Evolutionary conservation across 2,329 filamentous ascomycete genomes (phyloP), one percentile per base, ranked within the genome.

Genomic region (Thielaviopsis cerberus): DNA sequence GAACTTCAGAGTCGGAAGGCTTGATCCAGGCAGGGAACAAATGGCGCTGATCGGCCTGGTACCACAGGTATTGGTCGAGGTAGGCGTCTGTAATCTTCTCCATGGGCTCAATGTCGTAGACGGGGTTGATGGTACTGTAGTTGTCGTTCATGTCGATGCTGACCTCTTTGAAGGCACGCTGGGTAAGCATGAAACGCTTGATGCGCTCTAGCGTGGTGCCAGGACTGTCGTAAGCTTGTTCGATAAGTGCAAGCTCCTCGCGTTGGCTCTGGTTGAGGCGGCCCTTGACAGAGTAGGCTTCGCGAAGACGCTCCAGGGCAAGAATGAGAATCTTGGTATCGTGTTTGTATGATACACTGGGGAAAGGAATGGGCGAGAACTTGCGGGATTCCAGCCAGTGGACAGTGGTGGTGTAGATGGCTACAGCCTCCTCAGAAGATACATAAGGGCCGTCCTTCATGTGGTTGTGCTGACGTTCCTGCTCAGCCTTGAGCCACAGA

Each of bases 141-240:
- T 98, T 98, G 73, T 98, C 92, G 69, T 98, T 98, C 92, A 98
- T 98, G 68, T 98, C 92, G 64, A 98, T 98, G 58, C 91, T 92
- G 51, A 98, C 92, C 72, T 98, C 92, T 73, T 98, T 98, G 79
- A 98, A 98, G 1, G 94, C 92, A 69, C 92, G 82, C 68, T 98
- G 92, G 0, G 94, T 98, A 51, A 98, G 80, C 62, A 98, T 75
- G 76, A 97, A 97, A 54, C 92, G 86, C 76, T 98, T 98, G 73
- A 98, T 98, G 60, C 92, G 80, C 62, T 95, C 91, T 59, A 98
- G 71, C 0, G 92, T 97, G 1, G 92, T 98, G 61, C 92, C 92
- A 1, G 94, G 92, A 62, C 90, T 96, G 68, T 98, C 92, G 65
- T 98, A 98, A 3, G 92, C 94, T 71, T 98, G 92, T 68, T 98